Conservation (phyloP, 2,329 filamentous ascomycete species). For the Cryphonectria naterciae region DNA sequence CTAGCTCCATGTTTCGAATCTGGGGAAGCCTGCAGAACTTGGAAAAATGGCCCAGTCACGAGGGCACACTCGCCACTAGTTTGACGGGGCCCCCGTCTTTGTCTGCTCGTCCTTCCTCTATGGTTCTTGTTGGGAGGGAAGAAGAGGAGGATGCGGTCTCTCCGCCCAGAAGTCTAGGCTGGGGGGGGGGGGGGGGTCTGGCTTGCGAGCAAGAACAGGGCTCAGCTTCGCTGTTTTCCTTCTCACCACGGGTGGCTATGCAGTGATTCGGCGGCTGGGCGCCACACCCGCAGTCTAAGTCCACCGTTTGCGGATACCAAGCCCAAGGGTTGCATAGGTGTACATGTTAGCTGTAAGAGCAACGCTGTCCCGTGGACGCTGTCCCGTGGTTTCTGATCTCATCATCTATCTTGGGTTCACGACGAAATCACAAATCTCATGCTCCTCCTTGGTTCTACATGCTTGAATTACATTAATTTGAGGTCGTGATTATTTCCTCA, state of each 20-base stretch:
- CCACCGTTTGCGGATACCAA: conserved; percentile 1
- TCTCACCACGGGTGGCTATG: neutral
- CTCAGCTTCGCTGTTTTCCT: neutral
- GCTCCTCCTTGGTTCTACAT: neutral
- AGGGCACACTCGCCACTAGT: conserved; percentile 8
- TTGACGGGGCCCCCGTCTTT: neutral
- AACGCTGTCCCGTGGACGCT: neutral
- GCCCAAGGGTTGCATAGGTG: neutral
- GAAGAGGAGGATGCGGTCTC: neutral
- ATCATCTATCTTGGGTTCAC: neutral
- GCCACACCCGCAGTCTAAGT: neutral
- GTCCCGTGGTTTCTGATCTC: neutral
- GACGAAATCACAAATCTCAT: neutral
- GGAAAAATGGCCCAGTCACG: conserved; percentile 15
- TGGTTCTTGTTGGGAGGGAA: no score
- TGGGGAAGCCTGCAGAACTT: conserved; percentile 14
- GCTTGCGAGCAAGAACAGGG: neutral
- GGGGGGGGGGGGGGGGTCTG: no score
- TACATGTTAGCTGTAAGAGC: neutral
- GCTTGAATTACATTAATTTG: neutral
- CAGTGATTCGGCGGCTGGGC: neutral
- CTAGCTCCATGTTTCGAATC: conserved; percentile 25
- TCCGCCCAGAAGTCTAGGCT: neutral
- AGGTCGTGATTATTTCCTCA: no score
- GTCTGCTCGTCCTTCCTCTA: neutral